Percentiles rank a stretch among this genome's conserved stretches.
These are phyloP conservation scores for Solanum hybrid DNA, from an alignment of 305 asterid species.

Conservation along the genomic window DNA sequence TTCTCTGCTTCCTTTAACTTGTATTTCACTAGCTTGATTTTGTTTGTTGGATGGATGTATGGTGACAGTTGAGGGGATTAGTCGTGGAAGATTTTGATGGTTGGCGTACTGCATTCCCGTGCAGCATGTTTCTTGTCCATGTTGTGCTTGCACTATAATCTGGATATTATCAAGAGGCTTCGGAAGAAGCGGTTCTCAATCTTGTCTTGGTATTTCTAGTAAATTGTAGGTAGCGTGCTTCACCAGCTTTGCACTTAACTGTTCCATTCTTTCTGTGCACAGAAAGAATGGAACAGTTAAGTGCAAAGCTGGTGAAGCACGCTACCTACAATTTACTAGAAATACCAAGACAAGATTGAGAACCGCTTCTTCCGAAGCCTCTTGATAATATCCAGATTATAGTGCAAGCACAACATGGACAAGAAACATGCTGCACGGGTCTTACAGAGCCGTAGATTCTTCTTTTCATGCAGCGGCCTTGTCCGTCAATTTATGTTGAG, in stretches of 20 bases:
- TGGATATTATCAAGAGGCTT: neutral
- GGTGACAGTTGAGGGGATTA: neutral
- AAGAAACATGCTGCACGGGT: neutral
- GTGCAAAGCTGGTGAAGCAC: no score
- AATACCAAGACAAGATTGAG: no score
- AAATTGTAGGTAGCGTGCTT: neutral
- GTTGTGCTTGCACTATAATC: neutral
- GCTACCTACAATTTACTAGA: no score
- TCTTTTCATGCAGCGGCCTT: neutral
- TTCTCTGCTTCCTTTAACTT: neutral
- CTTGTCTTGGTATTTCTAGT: neutral
- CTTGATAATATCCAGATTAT: no score
- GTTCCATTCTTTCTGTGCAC: neutral
- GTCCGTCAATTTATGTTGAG: neutral
- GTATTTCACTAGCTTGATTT: neutral
- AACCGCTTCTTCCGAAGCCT: no score
- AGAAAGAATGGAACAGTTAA: no score
- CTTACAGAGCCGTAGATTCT: neutral
- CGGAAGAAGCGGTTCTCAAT: neutral
- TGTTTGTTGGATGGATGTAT: neutral
- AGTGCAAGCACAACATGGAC: no score
- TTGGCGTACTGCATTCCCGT: neutral
- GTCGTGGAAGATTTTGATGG: neutral
- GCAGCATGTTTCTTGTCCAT: neutral
- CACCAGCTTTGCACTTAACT: neutral